Base-by-base conservation (phyloP, 352 stramenopile genomes). In the Nothophytophthora sp. region DNA sequence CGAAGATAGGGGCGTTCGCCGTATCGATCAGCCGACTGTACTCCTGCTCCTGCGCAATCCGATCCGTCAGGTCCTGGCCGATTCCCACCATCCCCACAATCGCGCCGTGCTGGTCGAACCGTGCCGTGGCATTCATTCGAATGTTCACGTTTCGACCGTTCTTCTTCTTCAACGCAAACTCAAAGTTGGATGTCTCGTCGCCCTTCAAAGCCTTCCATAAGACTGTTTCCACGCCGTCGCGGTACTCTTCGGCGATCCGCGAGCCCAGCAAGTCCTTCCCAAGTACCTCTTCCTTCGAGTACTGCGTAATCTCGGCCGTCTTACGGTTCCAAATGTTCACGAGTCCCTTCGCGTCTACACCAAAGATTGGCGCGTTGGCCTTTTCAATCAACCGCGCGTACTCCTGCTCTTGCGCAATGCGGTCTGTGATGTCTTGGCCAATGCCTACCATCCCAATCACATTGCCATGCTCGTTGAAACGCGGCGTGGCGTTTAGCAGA, bases 281-380 rank as follows among this genome's bases (percentile, higher is more conserved):
- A 60, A 98, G 81, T 10, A 95, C 92, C 57, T 98, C 92, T 10
- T 91, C 69, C 15, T 86, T 83, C 1, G 73, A 73, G 54, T 92
- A 98, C 55, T 92, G 86, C 5, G 88, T 98, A 47, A 94, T 90
- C 39, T 95, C 81, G 6, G 82, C 81, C 0, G 87, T 88, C 53
- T 97, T 97, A 33, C 92, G 77, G 55, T 98, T 96, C 86, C 86
- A 96, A 55, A 96, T 95, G 47, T 93, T 95, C 12, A 96, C 84
- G 6, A 54, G 55, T 9, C 86, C 83, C 8, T 93, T 53, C 15
- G 70, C 52, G 36, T 96, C 83, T 13, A 95, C 80, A 23, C 88
- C 90, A 50, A 97, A 96, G 40, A 96, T 96, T 12, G 89, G 86
- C 9, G 87, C 83, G 53, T 97, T 96, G 2, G 90, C 88, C 10